A percentile compares a stretch with the other conserved stretches of the same genome.
Conservation (phyloP, 2,329 filamentous ascomycete species). For the Chaetomiaceae sp. region DNA sequence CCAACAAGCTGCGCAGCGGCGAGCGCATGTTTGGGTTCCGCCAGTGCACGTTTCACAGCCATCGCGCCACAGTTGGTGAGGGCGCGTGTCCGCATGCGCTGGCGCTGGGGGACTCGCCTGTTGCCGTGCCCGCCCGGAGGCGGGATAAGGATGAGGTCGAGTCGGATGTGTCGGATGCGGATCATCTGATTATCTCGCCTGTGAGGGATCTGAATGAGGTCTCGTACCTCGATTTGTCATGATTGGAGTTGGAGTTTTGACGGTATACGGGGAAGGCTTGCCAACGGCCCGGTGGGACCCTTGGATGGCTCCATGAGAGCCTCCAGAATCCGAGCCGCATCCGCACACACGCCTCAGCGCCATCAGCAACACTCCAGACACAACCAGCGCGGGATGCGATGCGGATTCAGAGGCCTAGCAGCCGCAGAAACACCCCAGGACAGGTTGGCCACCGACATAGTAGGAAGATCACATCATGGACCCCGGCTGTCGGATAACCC, state of each 20-base stretch:
- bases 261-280: no score
- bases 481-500: no score
- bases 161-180: slow-evolving; percentile 19
- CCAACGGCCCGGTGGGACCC: no score
- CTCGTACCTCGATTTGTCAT: slow-evolving; percentile 21
- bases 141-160: slow-evolving; percentile 16
- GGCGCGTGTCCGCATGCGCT: slow-evolving; percentile 45
- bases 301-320: no score
- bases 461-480: no score
- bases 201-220: slow-evolving; percentile 19
- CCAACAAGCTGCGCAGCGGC: slow-evolving; percentile 52
- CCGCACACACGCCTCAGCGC: no score
- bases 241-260: background rate
- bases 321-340: no score
- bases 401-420: no score
- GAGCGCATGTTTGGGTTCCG: slow-evolving; percentile 58
- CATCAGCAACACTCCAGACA: no score
- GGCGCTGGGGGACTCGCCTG: background rate
- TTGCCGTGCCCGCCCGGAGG: background rate
- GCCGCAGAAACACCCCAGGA: no score
- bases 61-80: slow-evolving; percentile 51
- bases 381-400: no score
- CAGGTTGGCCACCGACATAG: no score
- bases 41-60: slow-evolving; percentile 58
- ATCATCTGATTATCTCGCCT: slow-evolving; percentile 16